These are phyloP conservation scores for Conticribra weissflogii DNA, from an alignment of 108 stramenopile genomes.

Conservation along the genomic window DNA sequence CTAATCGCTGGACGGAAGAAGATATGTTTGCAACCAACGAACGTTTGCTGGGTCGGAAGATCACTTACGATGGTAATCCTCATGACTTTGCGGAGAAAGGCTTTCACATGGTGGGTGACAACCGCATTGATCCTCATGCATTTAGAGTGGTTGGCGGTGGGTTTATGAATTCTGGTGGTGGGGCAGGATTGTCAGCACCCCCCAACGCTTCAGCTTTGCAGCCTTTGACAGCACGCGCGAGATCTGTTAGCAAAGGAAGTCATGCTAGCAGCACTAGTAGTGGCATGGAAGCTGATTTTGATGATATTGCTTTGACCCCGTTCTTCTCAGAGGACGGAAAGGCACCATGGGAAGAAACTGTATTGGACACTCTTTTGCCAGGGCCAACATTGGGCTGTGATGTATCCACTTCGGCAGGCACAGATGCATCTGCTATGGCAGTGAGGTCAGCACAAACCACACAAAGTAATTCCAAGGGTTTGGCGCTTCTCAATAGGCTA, in stretches of 20 bases:
- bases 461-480: conserved; percentile 47
- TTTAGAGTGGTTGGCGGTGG: conserved; percentile 84
- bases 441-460: conserved; percentile 10
- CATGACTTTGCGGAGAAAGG: conserved; percentile 86
- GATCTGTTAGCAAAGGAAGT: conserved; percentile 2
- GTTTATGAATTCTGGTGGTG: conserved; percentile 67
- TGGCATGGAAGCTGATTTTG: conserved; percentile 15
- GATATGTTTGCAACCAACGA: conserved; percentile 89
- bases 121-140: conserved; percentile 81
- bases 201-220: conserved; percentile 37
- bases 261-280: not conserved
- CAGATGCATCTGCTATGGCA: not conserved
- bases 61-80: conserved; percentile 87
- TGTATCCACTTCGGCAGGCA: not conserved
- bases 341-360: conserved; percentile 83
- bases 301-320: conserved; percentile 59
- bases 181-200: conserved; percentile 36
- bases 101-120: conserved; percentile 38
- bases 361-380: conserved; percentile 15
- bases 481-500: conserved; percentile 54
- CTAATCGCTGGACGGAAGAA: conserved; percentile 78
- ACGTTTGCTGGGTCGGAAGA: conserved; percentile 61
- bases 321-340: conserved; percentile 80
- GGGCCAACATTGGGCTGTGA: not conserved
- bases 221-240: conserved; percentile 28